Evolutionary conservation across 2,329 filamentous ascomycete genomes (phyloP).

Genomic region (Talaromyces sp.): DNA sequence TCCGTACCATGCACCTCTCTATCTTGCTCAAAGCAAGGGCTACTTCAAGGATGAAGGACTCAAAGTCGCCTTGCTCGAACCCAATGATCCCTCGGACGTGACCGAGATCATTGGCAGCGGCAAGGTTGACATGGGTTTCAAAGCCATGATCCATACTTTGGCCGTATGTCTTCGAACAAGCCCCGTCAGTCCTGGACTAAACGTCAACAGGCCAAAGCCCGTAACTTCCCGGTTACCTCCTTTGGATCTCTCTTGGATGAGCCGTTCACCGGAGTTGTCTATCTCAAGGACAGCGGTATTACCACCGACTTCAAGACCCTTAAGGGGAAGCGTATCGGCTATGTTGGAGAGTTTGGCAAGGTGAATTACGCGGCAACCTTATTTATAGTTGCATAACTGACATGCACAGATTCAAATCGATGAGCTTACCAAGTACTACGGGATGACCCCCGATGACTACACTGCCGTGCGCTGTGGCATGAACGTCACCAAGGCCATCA

Average conservation of each 20-base stretch:
- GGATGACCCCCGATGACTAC: constrained; percentile 69
- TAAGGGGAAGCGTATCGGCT: constrained; percentile 73
- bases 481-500: constrained; percentile 76
- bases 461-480: constrained; percentile 74
- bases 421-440: constrained; percentile 73
- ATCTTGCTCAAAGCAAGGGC: constrained; percentile 71
- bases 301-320: constrained; percentile 71
- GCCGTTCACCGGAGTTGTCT: constrained; percentile 75
- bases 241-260: constrained; percentile 74
- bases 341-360: constrained; percentile 76
- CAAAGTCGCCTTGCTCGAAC: constrained; percentile 73
- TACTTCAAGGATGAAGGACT: constrained; percentile 72
- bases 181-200: neutral
- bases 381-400: neutral
- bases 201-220: constrained; percentile 63
- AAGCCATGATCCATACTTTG: constrained; percentile 79
- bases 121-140: constrained; percentile 75
- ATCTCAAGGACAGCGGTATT: constrained; percentile 70
- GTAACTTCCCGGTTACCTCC: constrained; percentile 68
- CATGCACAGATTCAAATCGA: constrained; percentile 67
- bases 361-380: constrained; percentile 26
- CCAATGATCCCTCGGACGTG: constrained; percentile 76
- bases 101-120: constrained; percentile 75
- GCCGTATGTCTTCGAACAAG: constrained; percentile 48
- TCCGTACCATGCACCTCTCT: constrained; percentile 74